Conservation (phyloP, 306 rosid genomes). For the Dicorynia guianensis region DNA sequence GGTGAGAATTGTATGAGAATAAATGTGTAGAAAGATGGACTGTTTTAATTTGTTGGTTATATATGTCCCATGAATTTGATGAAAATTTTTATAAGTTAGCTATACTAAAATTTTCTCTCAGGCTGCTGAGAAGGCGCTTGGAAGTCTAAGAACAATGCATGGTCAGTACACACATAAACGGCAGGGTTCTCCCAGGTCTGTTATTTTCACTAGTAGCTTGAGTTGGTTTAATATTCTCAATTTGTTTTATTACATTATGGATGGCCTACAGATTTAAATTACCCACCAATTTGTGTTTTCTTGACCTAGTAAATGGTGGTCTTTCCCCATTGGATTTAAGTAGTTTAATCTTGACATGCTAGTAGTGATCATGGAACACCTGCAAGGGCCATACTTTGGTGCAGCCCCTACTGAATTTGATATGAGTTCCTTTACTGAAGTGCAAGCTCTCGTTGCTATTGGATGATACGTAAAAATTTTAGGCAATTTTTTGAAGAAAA, state of each 20-base stretch:
- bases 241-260: conserved; percentile 20
- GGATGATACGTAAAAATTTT: too few relatives aligned
- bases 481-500: background rate
- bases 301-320: conserved; percentile 13
- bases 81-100: conserved; percentile 31
- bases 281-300: conserved; percentile 4
- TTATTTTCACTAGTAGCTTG: conserved; percentile 26
- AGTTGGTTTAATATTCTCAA: conserved; percentile 9
- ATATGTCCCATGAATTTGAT: conserved; percentile 33
- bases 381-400: conserved; percentile 10
- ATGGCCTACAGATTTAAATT: background rate
- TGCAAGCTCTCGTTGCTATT: background rate
- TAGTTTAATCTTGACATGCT: conserved; percentile 10
- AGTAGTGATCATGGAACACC: conserved; percentile 16
- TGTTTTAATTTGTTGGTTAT: conserved; percentile 9
- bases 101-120: conserved; percentile 45
- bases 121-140: conserved; percentile 95
- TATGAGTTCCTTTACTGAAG: background rate
- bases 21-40: too few relatives aligned
- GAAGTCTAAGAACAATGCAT: conserved; percentile 67
- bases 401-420: conserved; percentile 12
- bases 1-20: too few relatives aligned
- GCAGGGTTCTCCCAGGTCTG: conserved; percentile 86
- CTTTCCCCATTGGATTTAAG: conserved; percentile 8
- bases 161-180: conserved; percentile 65